Conservation (phyloP, 768 basidiomycete species). For the Suillus lakei region DNA sequence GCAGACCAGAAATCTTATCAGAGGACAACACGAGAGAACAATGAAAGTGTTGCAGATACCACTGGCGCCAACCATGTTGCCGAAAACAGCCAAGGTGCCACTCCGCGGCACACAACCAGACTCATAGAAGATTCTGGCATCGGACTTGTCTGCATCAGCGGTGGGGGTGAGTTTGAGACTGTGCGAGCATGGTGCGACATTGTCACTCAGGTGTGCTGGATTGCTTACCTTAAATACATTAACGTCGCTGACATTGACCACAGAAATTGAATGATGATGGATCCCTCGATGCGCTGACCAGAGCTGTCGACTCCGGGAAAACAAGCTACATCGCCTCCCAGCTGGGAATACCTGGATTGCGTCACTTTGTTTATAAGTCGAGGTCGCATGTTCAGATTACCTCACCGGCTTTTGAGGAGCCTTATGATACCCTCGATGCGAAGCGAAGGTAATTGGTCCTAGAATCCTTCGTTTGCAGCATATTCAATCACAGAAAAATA, state of each 20-base stretch:
- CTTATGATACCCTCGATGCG: slow-evolving; percentile 68
- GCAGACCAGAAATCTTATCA: neutral
- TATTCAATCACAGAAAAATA: slow-evolving; percentile 33
- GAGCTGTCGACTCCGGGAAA: slow-evolving; percentile 49
- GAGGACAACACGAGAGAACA: slow-evolving; percentile 11
- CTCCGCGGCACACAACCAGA: neutral
- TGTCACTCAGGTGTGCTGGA: slow-evolving; percentile 56
- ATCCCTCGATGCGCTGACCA: slow-evolving; percentile 52
- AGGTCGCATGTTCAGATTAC: slow-evolving; percentile 90
- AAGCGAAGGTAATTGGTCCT: slow-evolving; percentile 56
- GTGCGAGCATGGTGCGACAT: slow-evolving; percentile 77
- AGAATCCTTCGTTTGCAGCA: slow-evolving; percentile 1
- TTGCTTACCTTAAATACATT: slow-evolving; percentile 5
- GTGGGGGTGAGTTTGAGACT: slow-evolving; percentile 84
- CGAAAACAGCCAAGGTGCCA: slow-evolving; percentile 23
- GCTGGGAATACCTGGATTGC: slow-evolving; percentile 85
- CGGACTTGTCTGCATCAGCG: slow-evolving; percentile 80
- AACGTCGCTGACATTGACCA: slow-evolving; percentile 1
- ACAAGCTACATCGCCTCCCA: slow-evolving; percentile 75
- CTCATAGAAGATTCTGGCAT: slow-evolving; percentile 42
- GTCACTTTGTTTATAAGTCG: slow-evolving; percentile 96
- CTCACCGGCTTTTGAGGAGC: slow-evolving; percentile 82
- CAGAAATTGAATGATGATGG: slow-evolving; percentile 73
- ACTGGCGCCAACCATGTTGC: slow-evolving; percentile 5
- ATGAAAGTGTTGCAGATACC: slow-evolving; percentile 5